Percentiles rank a stretch among this genome's conserved stretches.
phyloP scores from a whole-genome alignment of 2,329 filamentous ascomycete genomes.

The Curvularia spicifera region DNA sequence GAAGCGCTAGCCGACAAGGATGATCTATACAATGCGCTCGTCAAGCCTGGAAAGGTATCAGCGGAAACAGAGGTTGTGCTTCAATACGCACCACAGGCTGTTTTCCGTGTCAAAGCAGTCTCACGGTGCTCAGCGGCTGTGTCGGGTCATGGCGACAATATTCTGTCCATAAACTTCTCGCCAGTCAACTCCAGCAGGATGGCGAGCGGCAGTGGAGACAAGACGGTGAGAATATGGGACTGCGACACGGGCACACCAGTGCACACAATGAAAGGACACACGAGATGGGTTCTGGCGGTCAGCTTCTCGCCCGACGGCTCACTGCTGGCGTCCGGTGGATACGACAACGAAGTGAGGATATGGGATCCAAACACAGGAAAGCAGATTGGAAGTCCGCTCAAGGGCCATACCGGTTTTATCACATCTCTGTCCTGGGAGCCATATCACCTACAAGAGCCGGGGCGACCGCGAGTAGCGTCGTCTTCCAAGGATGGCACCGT shows the following conservation, averaged over 20 bases:
- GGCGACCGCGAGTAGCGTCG: conserved; percentile 80
- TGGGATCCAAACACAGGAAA: conserved; percentile 88
- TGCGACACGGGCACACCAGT: conserved; percentile 90
- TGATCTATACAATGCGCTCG: conserved; percentile 52
- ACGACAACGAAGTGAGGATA: conserved; percentile 88
- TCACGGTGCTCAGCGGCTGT: conserved; percentile 89
- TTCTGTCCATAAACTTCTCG: conserved; percentile 84
- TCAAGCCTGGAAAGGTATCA: conserved; percentile 52
- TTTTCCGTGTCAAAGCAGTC: conserved; percentile 91
- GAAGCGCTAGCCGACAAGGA: conserved; percentile 55
- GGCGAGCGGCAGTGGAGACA: conserved; percentile 89
- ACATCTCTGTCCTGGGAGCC: conserved; percentile 91
- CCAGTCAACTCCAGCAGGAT: conserved; percentile 77
- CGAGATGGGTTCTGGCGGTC: conserved; percentile 87
- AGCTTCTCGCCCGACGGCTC: conserved; percentile 85
- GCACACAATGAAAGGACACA: conserved; percentile 84
- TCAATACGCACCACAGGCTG: conserved; percentile 80
- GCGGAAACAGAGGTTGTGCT: conserved; percentile 69
- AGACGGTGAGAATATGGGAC: conserved; percentile 92
- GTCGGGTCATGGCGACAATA: conserved; percentile 88
- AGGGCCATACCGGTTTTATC: conserved; percentile 89
- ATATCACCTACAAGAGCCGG: conserved; percentile 78
- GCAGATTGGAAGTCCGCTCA: conserved; percentile 72
- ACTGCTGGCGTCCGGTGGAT: conserved; percentile 84
- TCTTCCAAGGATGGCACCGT: conserved; percentile 90